Base-by-base conservation (phyloP, 768 basidiomycete species). In the Boletus insuetus region DNA sequence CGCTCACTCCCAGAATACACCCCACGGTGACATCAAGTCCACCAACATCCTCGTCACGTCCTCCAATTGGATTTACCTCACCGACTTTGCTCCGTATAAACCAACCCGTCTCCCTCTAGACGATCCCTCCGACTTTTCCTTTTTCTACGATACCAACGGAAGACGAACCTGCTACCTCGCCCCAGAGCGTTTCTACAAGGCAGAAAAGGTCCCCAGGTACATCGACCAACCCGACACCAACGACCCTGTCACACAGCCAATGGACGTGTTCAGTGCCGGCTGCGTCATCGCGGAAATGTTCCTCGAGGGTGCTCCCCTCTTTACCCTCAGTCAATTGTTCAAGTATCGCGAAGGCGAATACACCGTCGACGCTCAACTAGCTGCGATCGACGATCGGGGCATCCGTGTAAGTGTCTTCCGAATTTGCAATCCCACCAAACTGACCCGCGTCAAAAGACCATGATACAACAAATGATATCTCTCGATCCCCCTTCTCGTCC, bases 11-110 rank as follows among this genome's bases (percentile, higher is more conserved):
- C 85, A 87, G 47, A 91, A 95, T 75, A 77, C 95, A n/a, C 83
- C 95, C 3, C 97, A 99, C 71, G 97, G 97, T 11, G 96, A 98
- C 70, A 89, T 99, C 77, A 98, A 98, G 72, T 93, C 93, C 5
- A 92, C 95, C 72, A 99, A 99, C 69, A 84, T 99, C 61, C 82
- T 98, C 48, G 92, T 98, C 46, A 94, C 95, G 0, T 94, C 96
- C 0, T 95, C 93, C 80, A 95, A 98, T 65, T 93, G 92, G 86
- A 81, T 97, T 12, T 94, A 94, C 65, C 78, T 99, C 48, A 91
- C 95, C 40, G 97, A 98, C 74, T 98, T 98, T 69, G 91, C 95
- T 0, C 74, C 84, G 7, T 95, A 91, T 81, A 99, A 99, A 69
- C 97, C 95, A 0, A 95, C 94, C 3, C 91, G 85, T 69, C 83